Percentiles rank a stretch among this genome's conserved stretches.
Evolutionary conservation across 768 basidiomycete genomes (phyloP).

Genomic region (Collybiopsis luxurians): DNA sequence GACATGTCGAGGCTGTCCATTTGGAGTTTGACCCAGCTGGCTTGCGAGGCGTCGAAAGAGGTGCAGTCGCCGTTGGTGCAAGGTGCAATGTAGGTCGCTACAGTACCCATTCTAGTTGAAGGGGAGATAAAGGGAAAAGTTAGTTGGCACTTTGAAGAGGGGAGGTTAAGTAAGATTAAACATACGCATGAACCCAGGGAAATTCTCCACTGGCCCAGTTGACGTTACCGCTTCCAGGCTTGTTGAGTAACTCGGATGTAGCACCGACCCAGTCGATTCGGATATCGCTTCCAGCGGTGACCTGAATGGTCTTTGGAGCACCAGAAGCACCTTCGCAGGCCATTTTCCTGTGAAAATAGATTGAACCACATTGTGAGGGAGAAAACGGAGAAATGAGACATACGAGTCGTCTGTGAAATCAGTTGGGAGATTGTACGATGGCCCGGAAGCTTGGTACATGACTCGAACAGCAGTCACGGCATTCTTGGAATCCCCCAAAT

Average conservation of each 20-base stretch:
- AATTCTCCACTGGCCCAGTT: constrained; percentile 11
- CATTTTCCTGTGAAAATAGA: constrained; percentile 14
- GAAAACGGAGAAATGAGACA: not conserved
- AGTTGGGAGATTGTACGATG: constrained; percentile 12
- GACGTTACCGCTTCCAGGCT: constrained; percentile 16
- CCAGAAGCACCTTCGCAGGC: constrained; percentile 18
- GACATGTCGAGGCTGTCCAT: constrained; percentile 17
- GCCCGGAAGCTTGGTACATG: constrained; percentile 19
- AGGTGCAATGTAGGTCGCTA: constrained; percentile 20
- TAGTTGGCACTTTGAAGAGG: not conserved
- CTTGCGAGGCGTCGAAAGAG: constrained; percentile 18
- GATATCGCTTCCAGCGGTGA: constrained; percentile 16
- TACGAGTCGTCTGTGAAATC: constrained; percentile 18
- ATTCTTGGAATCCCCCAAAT: constrained; percentile 13
- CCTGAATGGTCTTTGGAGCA: constrained; percentile 15
- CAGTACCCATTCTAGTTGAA: constrained; percentile 22
- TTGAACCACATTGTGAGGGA: not conserved
- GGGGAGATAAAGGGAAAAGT: too few species aligned
- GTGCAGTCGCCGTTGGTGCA: constrained; percentile 21
- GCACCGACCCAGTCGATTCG: constrained; percentile 19
- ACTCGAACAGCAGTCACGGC: constrained; percentile 16
- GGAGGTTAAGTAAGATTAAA: too few species aligned
- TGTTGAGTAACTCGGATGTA: constrained; percentile 15
- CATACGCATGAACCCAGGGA: constrained; percentile 24
- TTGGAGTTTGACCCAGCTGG: constrained; percentile 21